phyloP scores from a whole-genome alignment of 768 basidiomycete genomes.

The Pseudohyphozyma bogoriensis region DNA sequence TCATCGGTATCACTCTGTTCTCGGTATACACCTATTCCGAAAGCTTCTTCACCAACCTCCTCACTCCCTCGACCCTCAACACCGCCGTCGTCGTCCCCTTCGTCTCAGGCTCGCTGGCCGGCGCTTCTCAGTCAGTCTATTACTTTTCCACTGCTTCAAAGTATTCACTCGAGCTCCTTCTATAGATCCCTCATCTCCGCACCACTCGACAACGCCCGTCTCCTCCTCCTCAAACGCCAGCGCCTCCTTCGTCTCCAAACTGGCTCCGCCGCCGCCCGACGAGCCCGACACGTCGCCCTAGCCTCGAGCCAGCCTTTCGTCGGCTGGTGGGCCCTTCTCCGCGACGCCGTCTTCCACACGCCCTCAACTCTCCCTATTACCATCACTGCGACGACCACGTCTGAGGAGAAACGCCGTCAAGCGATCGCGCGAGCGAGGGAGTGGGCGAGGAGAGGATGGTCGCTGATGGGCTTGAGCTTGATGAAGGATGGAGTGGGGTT shows the following conservation, averaged over 20 bases:
- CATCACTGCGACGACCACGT: no score
- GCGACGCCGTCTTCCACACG: conserved; percentile 15
- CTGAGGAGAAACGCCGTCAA: background rate
- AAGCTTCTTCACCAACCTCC: background rate
- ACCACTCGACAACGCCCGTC: conserved; percentile 32
- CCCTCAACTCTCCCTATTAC: background rate
- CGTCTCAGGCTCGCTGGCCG: conserved; percentile 29
- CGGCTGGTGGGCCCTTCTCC: conserved; percentile 19
- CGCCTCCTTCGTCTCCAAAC: conserved; percentile 13
- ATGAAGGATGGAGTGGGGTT: conserved; percentile 29
- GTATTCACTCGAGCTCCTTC: no score
- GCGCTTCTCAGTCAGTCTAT: conserved; percentile 30
- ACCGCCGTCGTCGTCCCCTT: conserved; percentile 20
- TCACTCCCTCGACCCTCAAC: background rate
- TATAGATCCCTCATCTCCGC: conserved; percentile 29
- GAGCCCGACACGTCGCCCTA: background rate
- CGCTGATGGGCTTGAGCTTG: conserved; percentile 19
- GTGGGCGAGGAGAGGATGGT: conserved; percentile 26
- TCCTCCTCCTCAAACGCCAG: conserved; percentile 25
- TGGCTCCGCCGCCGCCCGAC: conserved; percentile 1
- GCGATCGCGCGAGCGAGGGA: conserved; percentile 5
- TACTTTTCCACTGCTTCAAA: no score
- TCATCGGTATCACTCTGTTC: conserved; percentile 31
- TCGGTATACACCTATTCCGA: conserved; percentile 15
- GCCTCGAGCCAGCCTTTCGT: conserved; percentile 1